A percentile compares a stretch with the other conserved stretches of the same genome.
Evolutionary conservation across 2,329 filamentous ascomycete genomes (phyloP).

Genomic region (Geosmithia putterillii): DNA sequence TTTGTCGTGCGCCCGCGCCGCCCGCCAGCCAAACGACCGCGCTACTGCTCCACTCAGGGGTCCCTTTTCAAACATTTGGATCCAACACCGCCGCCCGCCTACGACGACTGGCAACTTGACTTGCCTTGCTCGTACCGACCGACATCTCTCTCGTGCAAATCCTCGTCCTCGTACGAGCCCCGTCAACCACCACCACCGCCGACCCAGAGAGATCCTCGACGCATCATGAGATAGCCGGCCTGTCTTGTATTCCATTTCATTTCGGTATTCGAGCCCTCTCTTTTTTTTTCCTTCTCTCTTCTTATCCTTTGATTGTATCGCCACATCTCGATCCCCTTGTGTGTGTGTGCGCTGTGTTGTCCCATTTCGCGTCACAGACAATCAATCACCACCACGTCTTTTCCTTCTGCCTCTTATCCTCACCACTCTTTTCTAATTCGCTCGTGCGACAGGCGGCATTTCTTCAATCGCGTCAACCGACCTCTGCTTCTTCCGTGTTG

Average conservation of each 20-base stretch:
- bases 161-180: too few species aligned
- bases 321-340: too few species aligned
- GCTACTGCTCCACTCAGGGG: too few species aligned
- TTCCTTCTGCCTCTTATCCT: neutral
- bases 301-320: too few species aligned
- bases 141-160: too few species aligned
- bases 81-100: slow-evolving; percentile 4
- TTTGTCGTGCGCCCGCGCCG: too few species aligned
- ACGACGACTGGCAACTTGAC: too few species aligned
- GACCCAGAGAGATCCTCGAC: too few species aligned
- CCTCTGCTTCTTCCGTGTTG: neutral
- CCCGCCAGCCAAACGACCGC: too few species aligned
- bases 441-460: neutral
- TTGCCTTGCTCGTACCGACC: too few species aligned
- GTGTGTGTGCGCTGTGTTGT: neutral
- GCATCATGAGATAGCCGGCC: slow-evolving; percentile 30
- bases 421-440: neutral
- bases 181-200: slow-evolving; percentile 10
- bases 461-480: too few species aligned
- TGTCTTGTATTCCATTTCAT: neutral
- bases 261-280: neutral
- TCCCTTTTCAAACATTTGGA: too few species aligned
- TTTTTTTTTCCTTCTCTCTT: neutral
- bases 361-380: neutral
- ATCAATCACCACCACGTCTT: neutral